Percentiles rank a stretch among this genome's conserved stretches.
These are phyloP conservation scores for Datisca glomerata DNA, from an alignment of 306 rosid genomes.

Conservation along the genomic window DNA sequence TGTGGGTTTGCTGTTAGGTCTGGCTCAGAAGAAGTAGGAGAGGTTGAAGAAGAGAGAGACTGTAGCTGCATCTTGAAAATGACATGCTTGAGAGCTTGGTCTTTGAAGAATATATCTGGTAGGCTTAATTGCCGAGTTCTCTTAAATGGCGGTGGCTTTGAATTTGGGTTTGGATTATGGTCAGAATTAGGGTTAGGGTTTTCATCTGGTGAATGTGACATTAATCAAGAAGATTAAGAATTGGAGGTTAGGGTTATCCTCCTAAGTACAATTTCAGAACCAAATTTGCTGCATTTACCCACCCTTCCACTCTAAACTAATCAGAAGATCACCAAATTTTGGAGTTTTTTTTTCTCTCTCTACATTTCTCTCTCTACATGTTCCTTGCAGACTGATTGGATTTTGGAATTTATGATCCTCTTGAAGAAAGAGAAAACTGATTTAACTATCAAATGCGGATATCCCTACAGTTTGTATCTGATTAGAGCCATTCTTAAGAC, in stretches of 20 bases:
- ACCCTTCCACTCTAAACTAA: too few species aligned
- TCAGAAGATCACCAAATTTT: too few species aligned
- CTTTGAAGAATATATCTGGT: slow-evolving; percentile 10
- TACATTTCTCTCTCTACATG: too few species aligned
- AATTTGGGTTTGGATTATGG: not conserved
- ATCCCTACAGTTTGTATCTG: too few species aligned
- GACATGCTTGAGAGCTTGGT: slow-evolving; percentile 25
- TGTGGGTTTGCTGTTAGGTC: slow-evolving; percentile 10
- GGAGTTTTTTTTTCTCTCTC: too few species aligned
- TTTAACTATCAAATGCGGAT: too few species aligned
- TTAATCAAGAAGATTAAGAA: too few species aligned
- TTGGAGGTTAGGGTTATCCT: too few species aligned
- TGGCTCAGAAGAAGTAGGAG: slow-evolving; percentile 15
- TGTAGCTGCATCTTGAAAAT: slow-evolving; percentile 24
- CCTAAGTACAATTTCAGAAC: not conserved
- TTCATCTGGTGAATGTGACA: not conserved
- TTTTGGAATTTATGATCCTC: too few species aligned
- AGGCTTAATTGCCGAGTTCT: slow-evolving; percentile 8
- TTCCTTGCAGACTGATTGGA: too few species aligned
- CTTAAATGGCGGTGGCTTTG: slow-evolving; percentile 1
- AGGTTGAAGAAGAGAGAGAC: slow-evolving; percentile 5
- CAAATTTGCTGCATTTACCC: not conserved
- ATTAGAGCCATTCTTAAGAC: too few species aligned
- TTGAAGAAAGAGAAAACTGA: too few species aligned
- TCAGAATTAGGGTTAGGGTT: not conserved